Evolutionary conservation across 1,139 yeast species (phyloP), one percentile per base, ranked within the genome.

Genomic region (Geotrichum klebahnii): DNA sequence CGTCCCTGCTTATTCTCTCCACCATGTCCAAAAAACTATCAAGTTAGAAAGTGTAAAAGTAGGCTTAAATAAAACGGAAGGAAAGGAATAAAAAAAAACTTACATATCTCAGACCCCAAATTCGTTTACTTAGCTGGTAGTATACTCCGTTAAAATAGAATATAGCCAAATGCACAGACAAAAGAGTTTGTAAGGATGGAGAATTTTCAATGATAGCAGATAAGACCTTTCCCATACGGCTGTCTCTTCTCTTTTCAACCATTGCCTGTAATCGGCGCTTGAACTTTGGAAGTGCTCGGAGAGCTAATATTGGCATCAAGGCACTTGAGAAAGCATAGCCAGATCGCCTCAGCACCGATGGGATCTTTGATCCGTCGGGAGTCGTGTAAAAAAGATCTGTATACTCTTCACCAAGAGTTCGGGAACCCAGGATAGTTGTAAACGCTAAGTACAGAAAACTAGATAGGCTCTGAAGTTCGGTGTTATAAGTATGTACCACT

Each of bases 401-500:
- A 65, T 90, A 90, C 67, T 92, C 97, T 64, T 90, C 97, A 0
- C 98, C 98, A 31, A 90, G 70, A 0, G 97, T 90, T 51, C 94
- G 73, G 3, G 87, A 80, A 0, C 94, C 92, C 3, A 79, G 55
- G 14, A 84, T 66, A 0, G 96, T 88, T 0, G 97, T 90, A 34
- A 87, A 69, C 1, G 75, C 70, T 24, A 87, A 71, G 61, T 90
- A 89, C 1, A 81, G 48, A 1, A 82, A 68, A 51, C 82, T 79
- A 3, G 85, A 78, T 1, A 72, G 66, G 0, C 80, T 75, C 0
- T 82, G 71, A 23, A 89, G 73, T 59, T 84, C 88, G 45, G 79
- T 76, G 0, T 84, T 79, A 59, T 82, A 77, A 4, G 77, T 70
- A 60, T 84, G 84, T 12, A 82, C 74, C 23, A 42, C 34, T 14